Conservation (phyloP, 2,329 filamentous ascomycete genomes). For the Ceratocystis colombiana region DNA sequence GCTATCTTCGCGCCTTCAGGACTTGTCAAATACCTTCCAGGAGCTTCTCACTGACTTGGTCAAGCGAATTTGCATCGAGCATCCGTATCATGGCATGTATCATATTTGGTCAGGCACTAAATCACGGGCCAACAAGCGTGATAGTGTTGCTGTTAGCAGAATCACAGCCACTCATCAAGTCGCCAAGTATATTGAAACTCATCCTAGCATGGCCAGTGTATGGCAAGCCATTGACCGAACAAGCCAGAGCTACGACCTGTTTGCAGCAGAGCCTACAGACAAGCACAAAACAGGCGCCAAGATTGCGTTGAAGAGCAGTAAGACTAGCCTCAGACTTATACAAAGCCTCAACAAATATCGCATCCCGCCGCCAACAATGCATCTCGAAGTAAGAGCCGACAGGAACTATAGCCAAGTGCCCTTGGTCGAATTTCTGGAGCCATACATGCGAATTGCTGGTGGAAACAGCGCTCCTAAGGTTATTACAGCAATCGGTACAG, state of each 20-base stretch:
- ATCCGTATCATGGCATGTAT: conserved; percentile 96
- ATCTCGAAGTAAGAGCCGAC: conserved; percentile 62
- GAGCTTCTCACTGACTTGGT: conserved; percentile 62
- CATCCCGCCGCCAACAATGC: conserved; percentile 83
- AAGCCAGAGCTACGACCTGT: conserved; percentile 53
- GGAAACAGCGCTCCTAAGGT: conserved; percentile 92
- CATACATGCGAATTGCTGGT: conserved; percentile 72
- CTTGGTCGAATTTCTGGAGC: conserved; percentile 59
- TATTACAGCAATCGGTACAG: conserved; percentile 65
- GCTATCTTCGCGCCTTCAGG: conserved; percentile 79
- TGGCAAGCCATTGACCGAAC: conserved; percentile 67
- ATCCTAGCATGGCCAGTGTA: conserved; percentile 41
- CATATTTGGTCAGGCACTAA: conserved; percentile 81
- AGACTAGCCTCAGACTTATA: conserved; percentile 52
- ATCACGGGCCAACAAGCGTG: conserved; percentile 57
- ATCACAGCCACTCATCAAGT: conserved; percentile 63
- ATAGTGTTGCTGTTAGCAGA: conserved; percentile 63
- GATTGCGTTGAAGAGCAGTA: conserved; percentile 53
- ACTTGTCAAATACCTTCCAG: conserved; percentile 64
- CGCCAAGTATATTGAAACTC: conserved; percentile 49
- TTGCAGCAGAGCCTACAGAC: conserved; percentile 56
- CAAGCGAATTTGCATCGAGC: conserved; percentile 75
- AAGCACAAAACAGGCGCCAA: conserved; percentile 60
- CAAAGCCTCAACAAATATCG: conserved; percentile 52
- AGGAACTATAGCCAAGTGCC: conserved; percentile 70